Base-by-base conservation (phyloP, 495 filamentous ascomycete species). In the Hamigera avellanea region DNA sequence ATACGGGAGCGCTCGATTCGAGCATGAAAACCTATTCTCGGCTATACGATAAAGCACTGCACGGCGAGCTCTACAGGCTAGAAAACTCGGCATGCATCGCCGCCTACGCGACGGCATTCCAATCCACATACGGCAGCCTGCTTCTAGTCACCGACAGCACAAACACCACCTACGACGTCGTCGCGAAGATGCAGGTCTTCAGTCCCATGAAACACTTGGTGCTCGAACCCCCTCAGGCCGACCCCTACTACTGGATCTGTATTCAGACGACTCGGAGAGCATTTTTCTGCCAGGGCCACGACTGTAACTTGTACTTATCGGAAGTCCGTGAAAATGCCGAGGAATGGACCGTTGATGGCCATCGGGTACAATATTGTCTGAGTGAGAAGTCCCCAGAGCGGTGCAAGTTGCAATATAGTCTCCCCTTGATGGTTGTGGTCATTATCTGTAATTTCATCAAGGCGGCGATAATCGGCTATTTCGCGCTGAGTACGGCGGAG, bases 401-500 rank as follows among this genome's bases (percentile, higher is more conserved):
- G 6, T 74, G 71, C 46, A 49, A 55, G 36, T 39, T 75, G 19
- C 52, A 61, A 26, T 72, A 66, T 37, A 62, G 48, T 32, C 23
- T 57, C 6, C 39, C 44, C 0, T 57, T 73, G 10, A 50, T 65
- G 33, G 26, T 43, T 1, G 27, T 28, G 0, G 46, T 49, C 1
- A 40, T 53, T 14, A 16, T 14, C 2, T 46, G 46, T 29, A 46
- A 44, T 19, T 2, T 41, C 5, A 19, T 44, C 28, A 46, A 50
- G 15, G n/a, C 41, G 5, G 9, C 34, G 5, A n/a, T n/a, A n/a
- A 44, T 42, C 35, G 45, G 45, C 13, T 45, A 19, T 14, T 12
- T 37, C 4, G 26, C 38, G 8, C 23, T 32, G 2, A 16, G 33
- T 0, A 23, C 17, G 8, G 14, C 25, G 1, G 36, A 40, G 10